Evolutionary conservation across 2,329 filamentous ascomycete genomes (phyloP), one percentile per base, ranked within the genome.

Genomic region (Magnaporthiopsis poae): DNA sequence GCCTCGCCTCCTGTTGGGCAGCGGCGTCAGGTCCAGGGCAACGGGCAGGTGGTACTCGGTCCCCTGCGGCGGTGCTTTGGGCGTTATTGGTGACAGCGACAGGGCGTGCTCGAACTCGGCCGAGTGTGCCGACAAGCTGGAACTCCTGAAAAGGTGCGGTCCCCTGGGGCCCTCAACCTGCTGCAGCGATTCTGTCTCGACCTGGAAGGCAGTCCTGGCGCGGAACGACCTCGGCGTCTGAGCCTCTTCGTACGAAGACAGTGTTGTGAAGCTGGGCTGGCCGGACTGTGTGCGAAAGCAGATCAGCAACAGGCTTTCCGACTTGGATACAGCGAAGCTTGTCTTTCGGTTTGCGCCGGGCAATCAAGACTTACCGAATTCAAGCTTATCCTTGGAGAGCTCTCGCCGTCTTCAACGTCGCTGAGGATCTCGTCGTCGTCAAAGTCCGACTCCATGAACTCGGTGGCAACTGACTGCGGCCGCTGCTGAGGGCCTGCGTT

Each of bases 171-270:
- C 93, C 74, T 92, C 84, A 8, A 94, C 87, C 39, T 88, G 82
- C 75, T 89, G 89, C n/a, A 61, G 35, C 60, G 83, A 76, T 68
- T 84, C 82, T 68, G 84, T 79, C 61, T 87, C 83, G 70, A 88
- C 83, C 64, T 86, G 81, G 72, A 88, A 91, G 35, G 81, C 81
- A 69, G 82, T 82, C 68, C 86, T 83, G 69, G 85, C 82, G 70
- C 82, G 82, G 71, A 80, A 84, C 62, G 89, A 89, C 69, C 86
- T 84, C 25, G 93, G 93, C 33, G 93, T 96, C 36, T 86, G 86
- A 3, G 88, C 84, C 75, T 96, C 92, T 73, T 96, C 92, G 72
- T 90, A 92, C 1, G 91, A 94, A 8, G 92, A 96, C 56, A 95
- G 82, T 2, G 93, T 96, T 3, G 91, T 94, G 74, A 93, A 87